Evolutionary conservation across 129 eudicot species (phyloP).

Genomic region (carrot (Daucus carota)): DNA sequence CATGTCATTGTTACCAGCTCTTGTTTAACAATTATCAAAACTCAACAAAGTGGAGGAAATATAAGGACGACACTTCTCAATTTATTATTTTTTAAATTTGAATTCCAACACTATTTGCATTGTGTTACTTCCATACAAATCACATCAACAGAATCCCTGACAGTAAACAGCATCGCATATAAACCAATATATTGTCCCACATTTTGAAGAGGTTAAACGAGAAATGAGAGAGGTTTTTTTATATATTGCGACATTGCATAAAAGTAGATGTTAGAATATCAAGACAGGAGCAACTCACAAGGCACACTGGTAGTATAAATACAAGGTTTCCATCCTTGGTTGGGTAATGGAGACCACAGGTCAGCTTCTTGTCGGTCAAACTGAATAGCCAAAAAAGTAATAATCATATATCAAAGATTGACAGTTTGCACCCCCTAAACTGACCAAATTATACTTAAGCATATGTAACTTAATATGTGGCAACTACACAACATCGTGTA

Average conservation of each 20-base stretch:
- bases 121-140: not conserved
- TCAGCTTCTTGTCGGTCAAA: slow-evolving; percentile 38
- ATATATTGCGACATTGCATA: not conserved
- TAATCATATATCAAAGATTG: not conserved
- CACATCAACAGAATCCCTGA: not conserved
- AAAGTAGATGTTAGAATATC: not conserved
- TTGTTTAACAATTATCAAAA: not conserved
- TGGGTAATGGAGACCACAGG: slow-evolving; percentile 60
- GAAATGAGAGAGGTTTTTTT: not conserved
- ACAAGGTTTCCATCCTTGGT: slow-evolving; percentile 74
- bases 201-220: not conserved
- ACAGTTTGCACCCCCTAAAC: not conserved
- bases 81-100: not conserved
- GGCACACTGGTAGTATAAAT: slow-evolving; percentile 23
- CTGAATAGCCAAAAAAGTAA: slow-evolving; percentile 15
- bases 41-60: not conserved
- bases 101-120: not conserved
- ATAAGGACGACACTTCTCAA: not conserved
- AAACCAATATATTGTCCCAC: not conserved
- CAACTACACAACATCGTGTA: not conserved
- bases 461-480: not conserved
- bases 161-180: not conserved
- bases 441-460: not conserved
- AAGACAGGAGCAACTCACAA: slow-evolving; percentile 29
- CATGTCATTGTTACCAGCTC: not conserved